Percentiles rank a stretch among this genome's conserved stretches.
Conservation (phyloP, 2,329 filamentous ascomycete species). For the Beauveria medogensis region DNA sequence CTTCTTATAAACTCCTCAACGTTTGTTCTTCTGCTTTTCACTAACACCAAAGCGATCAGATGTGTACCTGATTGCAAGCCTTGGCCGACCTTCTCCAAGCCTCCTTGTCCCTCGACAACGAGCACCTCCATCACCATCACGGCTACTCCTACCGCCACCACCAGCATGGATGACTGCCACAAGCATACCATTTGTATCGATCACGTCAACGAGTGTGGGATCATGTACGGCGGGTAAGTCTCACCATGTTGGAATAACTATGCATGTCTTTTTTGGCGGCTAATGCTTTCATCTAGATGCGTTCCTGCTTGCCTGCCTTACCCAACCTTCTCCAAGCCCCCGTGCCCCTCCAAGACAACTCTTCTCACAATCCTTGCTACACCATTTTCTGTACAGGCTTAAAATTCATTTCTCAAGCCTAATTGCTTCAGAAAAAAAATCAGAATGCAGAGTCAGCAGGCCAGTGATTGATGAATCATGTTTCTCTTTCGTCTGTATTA, state of each 20-base stretch:
- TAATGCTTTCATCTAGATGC: slow-evolving; percentile 14
- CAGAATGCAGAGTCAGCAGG: not conserved
- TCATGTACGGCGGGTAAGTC: slow-evolving; percentile 18
- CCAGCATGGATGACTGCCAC: not conserved
- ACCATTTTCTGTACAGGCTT: no score
- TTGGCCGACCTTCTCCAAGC: slow-evolving; percentile 10
- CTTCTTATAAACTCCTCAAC: not conserved
- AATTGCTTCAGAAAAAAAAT: no score
- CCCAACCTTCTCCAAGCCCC: slow-evolving; percentile 14
- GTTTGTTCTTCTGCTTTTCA: not conserved
- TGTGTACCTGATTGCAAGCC: slow-evolving; percentile 20
- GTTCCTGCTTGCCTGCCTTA: slow-evolving; percentile 5
- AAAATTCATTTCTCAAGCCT: no score
- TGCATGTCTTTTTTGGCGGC: not conserved
- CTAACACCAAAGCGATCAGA: slow-evolving; percentile 6
- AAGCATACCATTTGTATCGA: slow-evolving; percentile 16
- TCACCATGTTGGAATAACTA: not conserved
- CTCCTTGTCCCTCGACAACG: slow-evolving; percentile 14
- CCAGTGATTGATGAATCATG: not conserved
- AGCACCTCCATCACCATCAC: not conserved
- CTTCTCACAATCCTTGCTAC: not conserved
- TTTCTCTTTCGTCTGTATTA: not conserved
- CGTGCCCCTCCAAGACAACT: slow-evolving; percentile 11
- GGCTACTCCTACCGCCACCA: not conserved
- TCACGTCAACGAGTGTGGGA: slow-evolving; percentile 18